Evolutionary conservation across 192 early-diverging fungal genomes (phyloP).

Genomic region (Powellomyces hirtus): DNA sequence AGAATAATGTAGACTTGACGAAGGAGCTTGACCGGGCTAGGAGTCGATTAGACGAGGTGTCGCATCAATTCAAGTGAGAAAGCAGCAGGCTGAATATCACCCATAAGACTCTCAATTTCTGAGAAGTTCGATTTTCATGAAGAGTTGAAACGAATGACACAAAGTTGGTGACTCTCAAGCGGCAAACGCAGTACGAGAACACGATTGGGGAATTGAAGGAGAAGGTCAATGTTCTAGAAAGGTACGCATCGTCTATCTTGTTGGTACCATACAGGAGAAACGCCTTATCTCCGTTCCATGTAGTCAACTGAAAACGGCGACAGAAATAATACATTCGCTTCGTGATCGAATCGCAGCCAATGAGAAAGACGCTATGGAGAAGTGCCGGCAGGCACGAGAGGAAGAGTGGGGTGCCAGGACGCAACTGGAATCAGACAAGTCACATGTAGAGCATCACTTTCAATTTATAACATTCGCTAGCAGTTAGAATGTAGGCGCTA

Average conservation of each 20-base stretch:
- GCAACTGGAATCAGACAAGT: conserved; percentile 36
- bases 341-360: conserved; percentile 24
- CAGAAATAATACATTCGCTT: conserved; percentile 22
- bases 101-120: not conserved
- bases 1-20: conserved; percentile 24
- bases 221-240: conserved; percentile 34
- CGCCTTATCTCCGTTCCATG: not conserved
- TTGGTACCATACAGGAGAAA: no score
- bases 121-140: not conserved
- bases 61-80: conserved; percentile 33
- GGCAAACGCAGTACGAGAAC: conserved; percentile 24
- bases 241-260: no score
- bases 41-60: conserved; percentile 26
- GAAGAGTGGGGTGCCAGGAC: conserved; percentile 42
- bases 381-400: conserved; percentile 34
- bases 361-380: conserved; percentile 43
- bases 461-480: not conserved
- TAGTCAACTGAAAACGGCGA: conserved; percentile 28
- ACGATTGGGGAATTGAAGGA: conserved; percentile 29
- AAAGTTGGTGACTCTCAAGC: conserved; percentile 31
- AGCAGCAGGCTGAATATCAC: not conserved
- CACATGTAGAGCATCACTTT: conserved; percentile 16
- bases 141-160: conserved; percentile 35
- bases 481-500: not conserved
- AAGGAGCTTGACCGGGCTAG: conserved; percentile 36